Conservation (phyloP, 2,329 filamentous ascomycete species). For the Fusarium pilosicola region DNA sequence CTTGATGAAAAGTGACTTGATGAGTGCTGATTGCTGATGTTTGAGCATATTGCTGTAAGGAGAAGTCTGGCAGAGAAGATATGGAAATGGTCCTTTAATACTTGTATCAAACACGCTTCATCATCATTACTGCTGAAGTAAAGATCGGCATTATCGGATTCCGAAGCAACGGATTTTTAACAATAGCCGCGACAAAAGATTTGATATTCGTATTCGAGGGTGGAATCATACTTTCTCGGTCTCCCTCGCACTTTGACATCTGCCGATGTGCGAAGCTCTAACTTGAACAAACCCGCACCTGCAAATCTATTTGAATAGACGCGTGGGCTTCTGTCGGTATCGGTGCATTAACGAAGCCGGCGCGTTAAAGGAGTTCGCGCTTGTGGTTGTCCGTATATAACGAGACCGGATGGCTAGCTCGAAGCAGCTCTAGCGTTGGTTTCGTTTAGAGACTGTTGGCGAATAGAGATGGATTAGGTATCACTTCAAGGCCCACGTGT, state of each 20-base stretch:
- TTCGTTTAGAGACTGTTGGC: rapidly evolving
- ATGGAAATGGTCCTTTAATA: neutral
- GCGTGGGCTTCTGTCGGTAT: neutral
- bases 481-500: rapidly evolving
- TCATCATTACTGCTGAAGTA: neutral
- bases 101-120: neutral
- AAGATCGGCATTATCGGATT: neutral
- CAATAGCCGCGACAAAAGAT: neutral
- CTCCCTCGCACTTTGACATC: neutral
- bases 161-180: neutral
- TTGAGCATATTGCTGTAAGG: neutral
- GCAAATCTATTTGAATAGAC: neutral
- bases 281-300: neutral
- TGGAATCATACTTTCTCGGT: neutral
- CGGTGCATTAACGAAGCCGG: neutral
- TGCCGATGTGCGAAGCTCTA: neutral
- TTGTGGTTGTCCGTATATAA: neutral
- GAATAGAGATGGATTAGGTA: neutral
- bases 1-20: neutral
- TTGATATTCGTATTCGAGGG: neutral
- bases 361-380: neutral
- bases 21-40: neutral
- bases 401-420: neutral
- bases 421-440: neutral
- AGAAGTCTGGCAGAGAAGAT: rapidly evolving